A percentile compares a stretch with the other conserved stretches of the same genome.
Conservation (phyloP, 2,329 filamentous ascomycete genomes). For the Xylariaceae sp. region DNA sequence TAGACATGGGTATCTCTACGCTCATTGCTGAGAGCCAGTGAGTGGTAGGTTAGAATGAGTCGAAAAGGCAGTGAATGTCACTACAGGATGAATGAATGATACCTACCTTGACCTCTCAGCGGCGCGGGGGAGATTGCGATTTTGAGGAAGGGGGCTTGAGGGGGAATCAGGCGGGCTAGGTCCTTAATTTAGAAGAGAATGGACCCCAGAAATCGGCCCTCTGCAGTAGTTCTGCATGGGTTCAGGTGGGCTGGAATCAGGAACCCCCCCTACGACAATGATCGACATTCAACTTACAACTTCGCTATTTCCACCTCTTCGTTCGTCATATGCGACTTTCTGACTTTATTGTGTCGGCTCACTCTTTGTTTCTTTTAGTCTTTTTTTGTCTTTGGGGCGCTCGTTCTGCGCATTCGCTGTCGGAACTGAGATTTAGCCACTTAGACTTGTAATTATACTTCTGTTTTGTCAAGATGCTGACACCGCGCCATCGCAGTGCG, state of each 20-base stretch:
- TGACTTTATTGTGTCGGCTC: not conserved
- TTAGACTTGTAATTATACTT: slow-evolving; percentile 4
- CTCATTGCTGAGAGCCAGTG: too few relatives aligned
- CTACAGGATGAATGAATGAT: not conserved
- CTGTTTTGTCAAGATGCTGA: slow-evolving; percentile 35
- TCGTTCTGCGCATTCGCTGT: slow-evolving; percentile 4
- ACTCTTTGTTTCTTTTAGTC: slow-evolving; percentile 3
- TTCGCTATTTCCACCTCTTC: not conserved
- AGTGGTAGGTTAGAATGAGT: too few relatives aligned
- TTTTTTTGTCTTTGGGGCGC: not conserved
- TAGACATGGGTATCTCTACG: not conserved
- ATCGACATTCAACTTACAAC: not conserved
- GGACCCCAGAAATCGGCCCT: slow-evolving; percentile 22
- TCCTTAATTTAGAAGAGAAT: slow-evolving; percentile 31
- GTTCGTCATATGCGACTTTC: slow-evolving; percentile 5
- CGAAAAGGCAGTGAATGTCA: not conserved
- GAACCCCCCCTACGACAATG: too few relatives aligned
- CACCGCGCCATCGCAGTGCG: slow-evolving; percentile 30
- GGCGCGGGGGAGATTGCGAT: slow-evolving; percentile 6
- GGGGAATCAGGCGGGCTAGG: slow-evolving; percentile 5
- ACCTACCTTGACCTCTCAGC: not conserved
- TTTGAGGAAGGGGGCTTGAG: too few relatives aligned
- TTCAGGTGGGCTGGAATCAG: slow-evolving; percentile 5
- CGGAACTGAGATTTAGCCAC: not conserved
- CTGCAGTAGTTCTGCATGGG: slow-evolving; percentile 28